Percentiles rank a stretch among this genome's conserved stretches.
These are phyloP conservation scores for Acacia acuminata DNA, from an alignment of 306 rosid species.

Conservation along the genomic window DNA sequence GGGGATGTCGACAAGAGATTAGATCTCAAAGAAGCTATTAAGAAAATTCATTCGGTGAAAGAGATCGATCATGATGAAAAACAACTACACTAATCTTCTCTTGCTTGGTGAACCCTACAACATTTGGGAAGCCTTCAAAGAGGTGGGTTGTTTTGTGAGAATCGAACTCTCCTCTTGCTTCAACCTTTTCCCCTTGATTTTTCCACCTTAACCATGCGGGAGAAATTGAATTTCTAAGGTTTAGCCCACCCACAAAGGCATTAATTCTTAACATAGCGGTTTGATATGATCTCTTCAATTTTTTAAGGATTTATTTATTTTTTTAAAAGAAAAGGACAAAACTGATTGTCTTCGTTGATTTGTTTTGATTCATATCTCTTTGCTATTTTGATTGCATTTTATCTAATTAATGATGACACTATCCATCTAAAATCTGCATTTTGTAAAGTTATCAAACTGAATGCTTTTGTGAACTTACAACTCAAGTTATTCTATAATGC, in stretches of 20 bases:
- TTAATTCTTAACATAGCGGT: not conserved
- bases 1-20: conserved; percentile 65
- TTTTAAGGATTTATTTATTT: no score
- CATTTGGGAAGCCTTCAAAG: conserved; percentile 28
- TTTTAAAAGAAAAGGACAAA: not conserved
- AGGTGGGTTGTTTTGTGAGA: conserved; percentile 33
- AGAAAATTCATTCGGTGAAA: conserved; percentile 58
- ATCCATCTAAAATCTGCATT: not conserved
- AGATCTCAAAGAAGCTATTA: conserved; percentile 65
- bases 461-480: not conserved
- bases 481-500: not conserved
- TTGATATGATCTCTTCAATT: not conserved
- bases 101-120: conserved; percentile 36
- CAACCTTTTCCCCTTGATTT: not conserved
- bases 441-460: not conserved
- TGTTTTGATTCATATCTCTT: not conserved
- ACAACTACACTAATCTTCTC: conserved; percentile 12
- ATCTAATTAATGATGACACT: not conserved
- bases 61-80: conserved; percentile 26
- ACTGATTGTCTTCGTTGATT: not conserved
- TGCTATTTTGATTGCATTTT: not conserved
- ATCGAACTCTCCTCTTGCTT: conserved; percentile 30
- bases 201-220: not conserved
- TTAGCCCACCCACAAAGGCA: not conserved
- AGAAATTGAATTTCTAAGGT: not conserved